A percentile compares a stretch with the other conserved stretches of the same genome.
phyloP scores from a whole-genome alignment of 1,284 basidiomycete genomes.

The Ganoderma meredithae region DNA sequence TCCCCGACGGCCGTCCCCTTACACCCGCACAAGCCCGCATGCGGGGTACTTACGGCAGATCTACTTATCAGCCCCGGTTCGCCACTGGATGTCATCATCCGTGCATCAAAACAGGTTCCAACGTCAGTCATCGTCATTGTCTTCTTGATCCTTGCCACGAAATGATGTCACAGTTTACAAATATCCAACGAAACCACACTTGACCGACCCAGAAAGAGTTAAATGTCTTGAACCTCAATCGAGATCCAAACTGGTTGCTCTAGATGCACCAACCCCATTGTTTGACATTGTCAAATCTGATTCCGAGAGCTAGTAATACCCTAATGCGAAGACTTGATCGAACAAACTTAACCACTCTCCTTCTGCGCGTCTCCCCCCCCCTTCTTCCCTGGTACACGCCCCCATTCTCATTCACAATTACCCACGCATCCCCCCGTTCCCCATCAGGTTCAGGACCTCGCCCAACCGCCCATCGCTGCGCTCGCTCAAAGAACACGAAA shows the following conservation, averaged over 20 bases:
- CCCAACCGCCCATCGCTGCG: slow-evolving; percentile 6
- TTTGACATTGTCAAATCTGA: not conserved
- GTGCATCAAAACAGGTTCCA: not conserved
- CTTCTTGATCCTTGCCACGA: not conserved
- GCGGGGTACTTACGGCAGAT: not conserved
- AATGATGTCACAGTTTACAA: not conserved
- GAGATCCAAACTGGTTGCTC: not conserved
- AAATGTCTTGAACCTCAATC: not conserved
- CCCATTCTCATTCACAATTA: not conserved
- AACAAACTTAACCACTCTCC: slow-evolving; percentile 4
- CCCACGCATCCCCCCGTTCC: slow-evolving; percentile 11
- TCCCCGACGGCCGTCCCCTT: slow-evolving; percentile 17
- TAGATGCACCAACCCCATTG: not conserved
- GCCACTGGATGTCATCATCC: no score
- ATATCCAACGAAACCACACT: not conserved
- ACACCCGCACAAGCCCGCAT: slow-evolving; percentile 19
- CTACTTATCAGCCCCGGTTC: not conserved
- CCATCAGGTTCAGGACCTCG: slow-evolving; percentile 6
- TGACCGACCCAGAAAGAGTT: not conserved
- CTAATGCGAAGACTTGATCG: not conserved
- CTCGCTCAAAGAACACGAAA: slow-evolving; percentile 2
- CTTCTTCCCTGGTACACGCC: not conserved
- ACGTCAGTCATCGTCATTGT: not conserved
- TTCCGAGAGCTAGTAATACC: not conserved
- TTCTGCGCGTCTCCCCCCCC: not conserved